These are phyloP conservation scores for Esteya vermicola DNA, from an alignment of 2,329 filamentous ascomycete genomes.

Conservation along the genomic window DNA sequence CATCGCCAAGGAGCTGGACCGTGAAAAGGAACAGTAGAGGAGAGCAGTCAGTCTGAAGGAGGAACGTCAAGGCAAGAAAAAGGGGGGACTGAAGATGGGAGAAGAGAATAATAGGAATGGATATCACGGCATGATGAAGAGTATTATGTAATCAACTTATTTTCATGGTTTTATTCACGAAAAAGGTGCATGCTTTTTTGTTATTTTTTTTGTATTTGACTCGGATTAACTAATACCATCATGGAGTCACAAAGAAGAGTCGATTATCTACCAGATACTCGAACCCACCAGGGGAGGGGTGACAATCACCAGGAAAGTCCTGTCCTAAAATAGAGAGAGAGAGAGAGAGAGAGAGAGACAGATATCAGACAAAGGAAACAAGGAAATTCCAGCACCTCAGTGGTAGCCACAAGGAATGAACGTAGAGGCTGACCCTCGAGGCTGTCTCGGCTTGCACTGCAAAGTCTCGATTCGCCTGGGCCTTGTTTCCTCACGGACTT, in stretches of 20 bases:
- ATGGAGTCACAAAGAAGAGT: constrained; percentile 4
- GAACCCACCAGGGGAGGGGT: constrained; percentile 16
- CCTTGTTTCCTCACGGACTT: constrained; percentile 13
- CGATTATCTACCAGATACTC: constrained; percentile 5
- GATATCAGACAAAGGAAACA: constrained; percentile 10
- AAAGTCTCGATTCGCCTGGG: neutral
- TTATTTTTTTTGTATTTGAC: constrained; percentile 12
- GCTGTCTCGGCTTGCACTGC: constrained; percentile 1
- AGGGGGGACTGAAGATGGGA: too few species aligned
- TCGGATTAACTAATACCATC: constrained; percentile 27
- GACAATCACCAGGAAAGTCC: constrained; percentile 27
- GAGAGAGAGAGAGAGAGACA: constrained; percentile 16
- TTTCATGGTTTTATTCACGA: too few species aligned
- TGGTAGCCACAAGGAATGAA: neutral
- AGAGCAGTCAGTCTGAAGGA: too few species aligned
- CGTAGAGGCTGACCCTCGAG: neutral
- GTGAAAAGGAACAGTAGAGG: neutral
- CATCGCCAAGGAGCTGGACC: constrained; percentile 31
- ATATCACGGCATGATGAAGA: too few species aligned
- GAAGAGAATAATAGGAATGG: too few species aligned
- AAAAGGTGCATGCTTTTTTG: neutral
- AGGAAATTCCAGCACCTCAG: constrained; percentile 4
- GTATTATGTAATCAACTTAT: too few species aligned
- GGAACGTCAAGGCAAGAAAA: neutral
- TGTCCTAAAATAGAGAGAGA: too few species aligned